These are phyloP conservation scores for Porpolomopsis calyptriformis DNA, from an alignment of 768 basidiomycete species.

Conservation along the genomic window DNA sequence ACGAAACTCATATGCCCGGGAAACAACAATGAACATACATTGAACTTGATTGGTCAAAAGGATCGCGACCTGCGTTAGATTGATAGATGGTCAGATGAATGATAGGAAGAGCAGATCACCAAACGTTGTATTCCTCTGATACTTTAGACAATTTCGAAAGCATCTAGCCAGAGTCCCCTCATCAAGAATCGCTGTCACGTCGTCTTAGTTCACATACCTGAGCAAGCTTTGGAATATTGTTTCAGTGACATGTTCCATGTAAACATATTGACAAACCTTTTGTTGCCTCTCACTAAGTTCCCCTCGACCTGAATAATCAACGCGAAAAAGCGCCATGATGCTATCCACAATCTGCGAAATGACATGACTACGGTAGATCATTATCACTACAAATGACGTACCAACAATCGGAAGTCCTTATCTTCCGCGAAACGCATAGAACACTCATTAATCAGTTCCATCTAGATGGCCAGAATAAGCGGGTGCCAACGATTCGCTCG, in stretches of 20 bases:
- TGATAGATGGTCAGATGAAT: slow-evolving; percentile 6
- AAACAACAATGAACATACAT: slow-evolving; percentile 33
- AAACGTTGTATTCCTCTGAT: slow-evolving; percentile 83
- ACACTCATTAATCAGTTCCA: slow-evolving; percentile 87
- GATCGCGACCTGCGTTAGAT: slow-evolving; percentile 54
- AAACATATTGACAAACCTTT: slow-evolving; percentile 38
- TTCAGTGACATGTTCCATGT: not conserved
- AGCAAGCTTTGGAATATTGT: slow-evolving; percentile 46
- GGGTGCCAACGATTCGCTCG: not conserved
- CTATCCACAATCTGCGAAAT: slow-evolving; percentile 75
- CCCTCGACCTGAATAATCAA: slow-evolving; percentile 88
- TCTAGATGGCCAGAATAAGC: slow-evolving; percentile 31
- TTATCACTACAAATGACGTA: slow-evolving; percentile 17
- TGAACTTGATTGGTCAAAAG: slow-evolving; percentile 91
- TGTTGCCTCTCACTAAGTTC: slow-evolving; percentile 92
- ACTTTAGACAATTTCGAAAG: slow-evolving; percentile 85
- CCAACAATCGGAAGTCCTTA: slow-evolving; percentile 69
- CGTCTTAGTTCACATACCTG: slow-evolving; percentile 40
- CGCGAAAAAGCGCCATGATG: slow-evolving; percentile 94
- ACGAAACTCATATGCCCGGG: not conserved
- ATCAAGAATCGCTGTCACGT: not conserved
- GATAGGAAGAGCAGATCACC: slow-evolving; percentile 13
- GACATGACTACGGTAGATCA: slow-evolving; percentile 10
- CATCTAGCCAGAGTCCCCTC: slow-evolving; percentile 41
- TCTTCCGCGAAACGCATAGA: slow-evolving; percentile 84